These are phyloP conservation scores for Blastobotrys ciferrii DNA, from an alignment of 1,139 yeast species.

Conservation along the genomic window DNA sequence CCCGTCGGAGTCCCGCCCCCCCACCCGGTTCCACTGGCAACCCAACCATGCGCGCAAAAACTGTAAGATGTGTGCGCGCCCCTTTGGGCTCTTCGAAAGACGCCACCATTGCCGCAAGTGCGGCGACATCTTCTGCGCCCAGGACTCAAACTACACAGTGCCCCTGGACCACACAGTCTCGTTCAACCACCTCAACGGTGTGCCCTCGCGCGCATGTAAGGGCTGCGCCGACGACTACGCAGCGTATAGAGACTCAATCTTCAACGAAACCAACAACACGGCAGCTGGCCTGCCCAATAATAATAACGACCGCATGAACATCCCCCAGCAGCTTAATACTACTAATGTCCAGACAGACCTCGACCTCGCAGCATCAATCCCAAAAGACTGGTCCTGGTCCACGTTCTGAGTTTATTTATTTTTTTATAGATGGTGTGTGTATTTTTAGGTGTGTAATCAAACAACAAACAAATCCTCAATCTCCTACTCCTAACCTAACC, in stretches of 20 bases:
- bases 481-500: no score
- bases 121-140: constrained; percentile 86
- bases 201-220: constrained; percentile 76
- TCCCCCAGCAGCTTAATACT: constrained; percentile 10
- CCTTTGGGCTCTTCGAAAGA: constrained; percentile 58
- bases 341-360: constrained; percentile 9
- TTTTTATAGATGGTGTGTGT: constrained; percentile 7
- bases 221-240: constrained; percentile 60
- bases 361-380: constrained; percentile 34
- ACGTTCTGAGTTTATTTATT: constrained; percentile 35
- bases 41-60: constrained; percentile 62
- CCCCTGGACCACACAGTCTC: constrained; percentile 69
- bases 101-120: constrained; percentile 94
- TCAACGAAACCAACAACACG: background rate
- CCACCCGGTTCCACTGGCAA: constrained; percentile 59
- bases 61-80: constrained; percentile 62
- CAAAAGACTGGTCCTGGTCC: constrained; percentile 46
- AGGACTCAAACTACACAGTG: constrained; percentile 48
- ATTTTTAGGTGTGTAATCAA: background rate
- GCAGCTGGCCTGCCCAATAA: constrained; percentile 8
- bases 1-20: constrained; percentile 16
- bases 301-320: background rate
- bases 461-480: no score
- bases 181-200: constrained; percentile 65
- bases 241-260: constrained; percentile 14